A percentile compares a stretch with the other conserved stretches of the same genome.
phyloP scores from a whole-genome alignment of 805 yeast genomes.

The Kodamaea restingae region DNA sequence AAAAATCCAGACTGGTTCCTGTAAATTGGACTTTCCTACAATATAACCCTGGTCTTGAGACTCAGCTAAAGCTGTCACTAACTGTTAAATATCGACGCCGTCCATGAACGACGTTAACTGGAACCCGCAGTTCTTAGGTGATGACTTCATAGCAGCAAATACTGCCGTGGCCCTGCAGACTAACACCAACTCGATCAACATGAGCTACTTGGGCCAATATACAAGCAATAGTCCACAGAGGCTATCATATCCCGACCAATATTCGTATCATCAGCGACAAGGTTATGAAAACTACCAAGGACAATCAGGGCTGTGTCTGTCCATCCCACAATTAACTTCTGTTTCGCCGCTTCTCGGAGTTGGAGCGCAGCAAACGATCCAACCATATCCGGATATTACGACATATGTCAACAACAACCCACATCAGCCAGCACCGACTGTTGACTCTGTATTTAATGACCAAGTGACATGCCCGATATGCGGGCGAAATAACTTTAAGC shows the following conservation, averaged over 20 bases:
- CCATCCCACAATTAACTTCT: neutral
- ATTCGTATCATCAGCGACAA: neutral
- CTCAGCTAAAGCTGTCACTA: neutral
- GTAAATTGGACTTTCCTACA: no score
- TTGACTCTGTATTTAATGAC: constrained; percentile 11
- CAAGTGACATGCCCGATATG: constrained; percentile 10
- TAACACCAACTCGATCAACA: neutral
- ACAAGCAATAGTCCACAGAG: neutral
- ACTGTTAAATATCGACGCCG: neutral
- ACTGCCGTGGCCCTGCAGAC: neutral
- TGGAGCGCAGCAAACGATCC: constrained; percentile 2
- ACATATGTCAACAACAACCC: constrained; percentile 12
- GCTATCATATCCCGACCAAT: neutral
- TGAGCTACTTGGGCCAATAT: constrained; percentile 2
- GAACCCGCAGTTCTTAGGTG: constrained; percentile 10
- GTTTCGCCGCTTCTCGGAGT: neutral
- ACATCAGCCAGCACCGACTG: constrained; percentile 11
- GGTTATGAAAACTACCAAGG: constrained; percentile 1
- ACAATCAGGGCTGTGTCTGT: constrained; percentile 1
- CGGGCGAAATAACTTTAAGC: constrained; percentile 9
- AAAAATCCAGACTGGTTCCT: no score
- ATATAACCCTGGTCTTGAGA: no score
- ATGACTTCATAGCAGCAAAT: constrained; percentile 3
- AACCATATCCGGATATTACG: constrained; percentile 11
- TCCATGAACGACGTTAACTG: constrained; percentile 9